Evolutionary conservation across 169 alveolate genomes (phyloP).

Genomic region (Cryptosporidium baileyi): DNA sequence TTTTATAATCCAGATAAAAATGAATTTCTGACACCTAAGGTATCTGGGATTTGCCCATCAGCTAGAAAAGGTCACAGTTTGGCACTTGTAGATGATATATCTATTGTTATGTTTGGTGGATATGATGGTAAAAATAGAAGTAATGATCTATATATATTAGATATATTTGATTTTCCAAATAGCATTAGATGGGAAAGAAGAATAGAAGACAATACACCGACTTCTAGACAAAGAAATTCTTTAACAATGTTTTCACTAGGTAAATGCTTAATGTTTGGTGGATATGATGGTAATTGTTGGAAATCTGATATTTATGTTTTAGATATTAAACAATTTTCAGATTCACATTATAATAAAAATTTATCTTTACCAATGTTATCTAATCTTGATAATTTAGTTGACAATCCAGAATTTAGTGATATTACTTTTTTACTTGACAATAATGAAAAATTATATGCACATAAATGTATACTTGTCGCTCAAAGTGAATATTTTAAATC

Average conservation of each 20-base stretch:
- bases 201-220: constrained; percentile 32
- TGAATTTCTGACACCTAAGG: constrained; percentile 71
- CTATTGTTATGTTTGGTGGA: constrained; percentile 60
- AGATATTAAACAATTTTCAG: constrained; percentile 58
- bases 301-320: constrained; percentile 73
- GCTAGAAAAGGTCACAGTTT: constrained; percentile 78
- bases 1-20: constrained; percentile 71
- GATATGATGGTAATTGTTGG: constrained; percentile 77
- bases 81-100: constrained; percentile 60
- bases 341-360: constrained; percentile 12
- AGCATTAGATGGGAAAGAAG: constrained; percentile 32
- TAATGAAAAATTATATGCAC: constrained; percentile 34
- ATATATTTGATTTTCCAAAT: constrained; percentile 37
- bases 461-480: constrained; percentile 32
- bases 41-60: constrained; percentile 75
- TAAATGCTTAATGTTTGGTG: constrained; percentile 78
- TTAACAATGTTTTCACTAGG: constrained; percentile 11
- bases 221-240: constrained; percentile 56
- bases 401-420: constrained; percentile 68
- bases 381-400: constrained; percentile 41
- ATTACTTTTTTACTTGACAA: constrained; percentile 27
- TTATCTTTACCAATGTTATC: constrained; percentile 61
- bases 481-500: constrained; percentile 61
- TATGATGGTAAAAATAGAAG: constrained; percentile 48
- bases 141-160: constrained; percentile 29